phyloP scores from a whole-genome alignment of 352 stramenopile genomes.

The Phytophthora cryptogea region DNA sequence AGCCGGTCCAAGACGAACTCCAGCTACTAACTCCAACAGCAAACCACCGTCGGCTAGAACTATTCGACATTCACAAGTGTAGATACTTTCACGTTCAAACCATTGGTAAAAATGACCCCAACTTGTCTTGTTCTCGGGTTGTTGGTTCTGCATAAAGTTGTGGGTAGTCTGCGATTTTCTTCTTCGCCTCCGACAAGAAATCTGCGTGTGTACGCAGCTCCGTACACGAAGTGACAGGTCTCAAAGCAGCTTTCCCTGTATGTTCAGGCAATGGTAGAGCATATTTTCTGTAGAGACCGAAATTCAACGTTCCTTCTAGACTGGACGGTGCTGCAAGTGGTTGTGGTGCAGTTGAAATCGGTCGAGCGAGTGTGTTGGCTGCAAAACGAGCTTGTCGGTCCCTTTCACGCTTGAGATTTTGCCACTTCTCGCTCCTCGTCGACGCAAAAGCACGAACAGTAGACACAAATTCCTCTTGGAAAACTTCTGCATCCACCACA shows the following conservation, averaged over 20 bases:
- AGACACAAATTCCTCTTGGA: conserved; percentile 71
- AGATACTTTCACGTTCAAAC: conserved; percentile 13
- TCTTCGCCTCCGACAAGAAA: conserved; percentile 36
- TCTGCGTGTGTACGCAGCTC: conserved; percentile 40
- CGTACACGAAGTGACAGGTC: conserved; percentile 37
- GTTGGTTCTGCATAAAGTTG: conserved; percentile 16
- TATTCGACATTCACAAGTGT: conserved; percentile 1
- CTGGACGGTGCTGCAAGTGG: background rate
- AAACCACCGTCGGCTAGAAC: conserved; percentile 3
- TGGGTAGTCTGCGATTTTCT: conserved; percentile 17
- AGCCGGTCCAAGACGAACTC: conserved; percentile 9
- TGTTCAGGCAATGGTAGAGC: conserved; percentile 16
- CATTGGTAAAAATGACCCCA: conserved; percentile 21
- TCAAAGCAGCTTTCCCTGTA: conserved; percentile 1
- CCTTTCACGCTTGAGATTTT: conserved; percentile 49
- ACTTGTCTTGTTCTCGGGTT: conserved; percentile 10
- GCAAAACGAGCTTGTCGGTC: conserved; percentile 47
- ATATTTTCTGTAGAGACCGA: conserved; percentile 49
- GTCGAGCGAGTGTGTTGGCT: conserved; percentile 38
- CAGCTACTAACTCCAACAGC: background rate
- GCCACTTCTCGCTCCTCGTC: conserved; percentile 49
- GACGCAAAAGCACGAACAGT: conserved; percentile 57
- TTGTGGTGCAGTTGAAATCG: conserved; percentile 36
- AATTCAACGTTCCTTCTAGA: conserved; percentile 29
- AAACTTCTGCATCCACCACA: conserved; percentile 44